Percentiles rank a stretch among this genome's conserved stretches.
Conservation (phyloP, 2,329 filamentous ascomycete species). For the Fusarium sp. region DNA sequence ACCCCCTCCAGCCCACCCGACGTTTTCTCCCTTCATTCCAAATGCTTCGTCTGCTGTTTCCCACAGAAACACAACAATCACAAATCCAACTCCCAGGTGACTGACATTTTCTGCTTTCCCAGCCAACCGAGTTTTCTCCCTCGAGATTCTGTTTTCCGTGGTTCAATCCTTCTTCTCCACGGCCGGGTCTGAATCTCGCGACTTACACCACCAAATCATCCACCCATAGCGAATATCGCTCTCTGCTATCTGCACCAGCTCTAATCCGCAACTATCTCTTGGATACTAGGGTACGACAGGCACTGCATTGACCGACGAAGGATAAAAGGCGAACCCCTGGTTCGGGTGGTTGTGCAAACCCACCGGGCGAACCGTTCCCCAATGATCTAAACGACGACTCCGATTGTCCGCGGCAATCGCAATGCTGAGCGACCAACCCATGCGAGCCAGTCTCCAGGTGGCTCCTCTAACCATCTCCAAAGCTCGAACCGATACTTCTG, state of each 20-base stretch:
- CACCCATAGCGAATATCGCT: slow-evolving; percentile 17
- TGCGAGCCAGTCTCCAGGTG: slow-evolving; percentile 73
- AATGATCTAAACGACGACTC: slow-evolving; percentile 50
- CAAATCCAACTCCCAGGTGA: slow-evolving; percentile 32
- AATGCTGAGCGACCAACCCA: slow-evolving; percentile 60
- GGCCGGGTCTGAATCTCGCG: slow-evolving; percentile 20
- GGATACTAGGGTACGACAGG: slow-evolving; percentile 33
- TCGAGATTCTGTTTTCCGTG: slow-evolving; percentile 27
- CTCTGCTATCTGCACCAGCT: slow-evolving; percentile 7
- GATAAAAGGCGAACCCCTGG: slow-evolving; percentile 32
- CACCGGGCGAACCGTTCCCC: slow-evolving; percentile 42
- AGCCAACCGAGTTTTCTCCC: slow-evolving; percentile 40
- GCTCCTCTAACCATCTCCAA: slow-evolving; percentile 72
- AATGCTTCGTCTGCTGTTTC: slow-evolving; percentile 37
- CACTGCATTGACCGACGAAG: slow-evolving; percentile 9
- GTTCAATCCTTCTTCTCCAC: slow-evolving; percentile 23
- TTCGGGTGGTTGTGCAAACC: slow-evolving; percentile 42
- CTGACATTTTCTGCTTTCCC: slow-evolving; percentile 40
- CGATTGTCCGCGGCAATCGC: slow-evolving; percentile 50
- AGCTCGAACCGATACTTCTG: slow-evolving; percentile 47
- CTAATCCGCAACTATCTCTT: slow-evolving; percentile 34
- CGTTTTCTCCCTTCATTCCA: slow-evolving; percentile 50
- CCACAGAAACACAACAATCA: slow-evolving; percentile 40
- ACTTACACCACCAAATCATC: slow-evolving; percentile 37
- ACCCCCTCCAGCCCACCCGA: slow-evolving; percentile 35